Conservation (phyloP, 2,329 filamentous ascomycete genomes). For the Exophiala phaeomuriformis region DNA sequence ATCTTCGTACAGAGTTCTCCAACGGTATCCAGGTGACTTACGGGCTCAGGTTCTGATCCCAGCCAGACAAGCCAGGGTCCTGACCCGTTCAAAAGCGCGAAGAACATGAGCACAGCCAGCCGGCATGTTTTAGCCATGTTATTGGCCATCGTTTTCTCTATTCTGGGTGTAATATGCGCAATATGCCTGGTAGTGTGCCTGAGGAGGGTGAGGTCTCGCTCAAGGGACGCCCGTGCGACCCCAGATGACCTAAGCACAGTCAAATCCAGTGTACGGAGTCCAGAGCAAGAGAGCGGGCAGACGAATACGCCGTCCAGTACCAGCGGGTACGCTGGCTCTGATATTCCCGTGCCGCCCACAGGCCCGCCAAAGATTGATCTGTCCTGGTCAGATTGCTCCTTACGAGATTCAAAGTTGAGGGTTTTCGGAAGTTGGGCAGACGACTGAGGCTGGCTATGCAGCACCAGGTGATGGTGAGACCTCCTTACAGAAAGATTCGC, state of each 20-base stretch:
- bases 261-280: background rate
- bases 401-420: constrained; percentile 9
- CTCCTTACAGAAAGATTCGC: background rate
- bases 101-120: background rate
- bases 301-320: background rate
- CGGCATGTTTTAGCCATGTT: constrained; percentile 9
- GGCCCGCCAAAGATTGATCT: constrained; percentile 11
- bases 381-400: constrained; percentile 17
- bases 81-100: background rate
- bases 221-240: background rate
- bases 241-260: background rate
- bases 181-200: constrained; percentile 7
- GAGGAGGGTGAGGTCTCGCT: constrained; percentile 5
- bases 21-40: background rate
- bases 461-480: background rate
- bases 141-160: constrained; percentile 9
- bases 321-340: background rate
- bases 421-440: constrained; percentile 16
- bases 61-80: constrained; percentile 6
- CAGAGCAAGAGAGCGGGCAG: background rate
- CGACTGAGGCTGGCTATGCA: constrained; percentile 26
- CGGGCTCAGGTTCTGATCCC: background rate
- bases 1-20: background rate
- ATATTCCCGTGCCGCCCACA: background rate
- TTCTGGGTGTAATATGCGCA: constrained; percentile 6